Base-by-base conservation (phyloP, 192 early-diverging fungal species). In the Backusella macrospora region DNA sequence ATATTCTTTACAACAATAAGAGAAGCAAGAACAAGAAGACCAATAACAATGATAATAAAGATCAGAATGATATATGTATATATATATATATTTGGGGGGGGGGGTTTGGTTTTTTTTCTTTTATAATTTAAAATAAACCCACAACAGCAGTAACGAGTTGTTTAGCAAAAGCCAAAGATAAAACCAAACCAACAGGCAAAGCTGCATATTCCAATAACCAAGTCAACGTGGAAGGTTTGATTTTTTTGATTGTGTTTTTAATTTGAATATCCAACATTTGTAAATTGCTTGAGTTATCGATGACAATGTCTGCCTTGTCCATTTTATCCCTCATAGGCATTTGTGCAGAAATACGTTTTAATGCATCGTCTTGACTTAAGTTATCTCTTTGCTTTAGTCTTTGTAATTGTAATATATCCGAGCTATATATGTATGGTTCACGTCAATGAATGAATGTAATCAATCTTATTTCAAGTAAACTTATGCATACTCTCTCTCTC, bases 291-390 rank as follows among this genome's bases (percentile, higher is more conserved):
- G 90, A 87, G 78, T 99, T 99, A 73, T 96, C 91, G 47, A 99
- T 85, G 16, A 99, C 92, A 65, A 89, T 84, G 38, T 94, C 85
- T 0, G 97, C 98, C 59, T 84, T 89, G 34, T 80, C 77, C 6
- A 88, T 82, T 72, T 98, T 98, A 69, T 93, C 88, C 1, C 83
- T 86, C 45, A 98, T 84, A 1, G 91, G 84, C 88, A 94, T 92
- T 82, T 99, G 98, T 3, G 95, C 84, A 55, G 86, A 80, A 13
- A 98, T 93, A 1, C 95, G 86, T 8, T 88, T 81, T 26, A 83
- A 70, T 0, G 96, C 93, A 40, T 85, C 84, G 10, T 85, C 86
- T 72, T 86, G 86, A 12, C 84, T 81, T 10, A 97, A 72, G 16
- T 77, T 81, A 72, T 98, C 93, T 59, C 98, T 87, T 9, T 73